Conservation (phyloP, 2,329 filamentous ascomycete genomes). For the Fusarium irregulare region DNA sequence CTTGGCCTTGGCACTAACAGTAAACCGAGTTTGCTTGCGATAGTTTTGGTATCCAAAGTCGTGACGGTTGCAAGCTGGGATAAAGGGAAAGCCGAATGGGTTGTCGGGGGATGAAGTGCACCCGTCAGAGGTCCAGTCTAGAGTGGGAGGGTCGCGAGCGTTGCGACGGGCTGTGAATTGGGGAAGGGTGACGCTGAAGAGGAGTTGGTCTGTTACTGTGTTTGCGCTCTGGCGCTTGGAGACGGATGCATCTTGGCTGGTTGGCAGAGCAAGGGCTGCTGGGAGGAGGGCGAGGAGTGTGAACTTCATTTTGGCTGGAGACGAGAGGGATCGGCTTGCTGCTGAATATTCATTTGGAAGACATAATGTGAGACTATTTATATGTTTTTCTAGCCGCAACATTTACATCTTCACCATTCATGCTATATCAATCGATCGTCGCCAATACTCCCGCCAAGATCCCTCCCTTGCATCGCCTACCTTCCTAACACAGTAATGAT, state of each 20-base stretch:
- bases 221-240: conserved; percentile 40
- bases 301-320: conserved; percentile 49
- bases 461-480: not conserved
- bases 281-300: conserved; percentile 41
- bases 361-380: conserved; percentile 19
- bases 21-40: conserved; percentile 61
- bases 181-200: conserved; percentile 58
- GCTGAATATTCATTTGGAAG: too few relatives aligned
- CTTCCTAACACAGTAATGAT: conserved; percentile 36
- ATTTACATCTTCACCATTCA: not conserved
- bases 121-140: conserved; percentile 57
- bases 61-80: conserved; percentile 62
- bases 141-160: conserved; percentile 51
- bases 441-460: not conserved
- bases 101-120: conserved; percentile 58
- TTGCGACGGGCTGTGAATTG: conserved; percentile 57
- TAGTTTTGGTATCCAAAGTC: conserved; percentile 69
- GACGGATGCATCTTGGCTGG: conserved; percentile 12
- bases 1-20: conserved; percentile 51
- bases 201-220: conserved; percentile 57
- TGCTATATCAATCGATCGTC: not conserved
- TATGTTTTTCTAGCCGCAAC: not conserved
- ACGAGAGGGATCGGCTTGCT: not conserved
- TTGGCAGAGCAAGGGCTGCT: conserved; percentile 42
- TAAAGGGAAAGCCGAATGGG: conserved; percentile 58